Evolutionary conservation across 2,329 filamentous ascomycete genomes (phyloP).

Genomic region (Colletotrichum sp.): DNA sequence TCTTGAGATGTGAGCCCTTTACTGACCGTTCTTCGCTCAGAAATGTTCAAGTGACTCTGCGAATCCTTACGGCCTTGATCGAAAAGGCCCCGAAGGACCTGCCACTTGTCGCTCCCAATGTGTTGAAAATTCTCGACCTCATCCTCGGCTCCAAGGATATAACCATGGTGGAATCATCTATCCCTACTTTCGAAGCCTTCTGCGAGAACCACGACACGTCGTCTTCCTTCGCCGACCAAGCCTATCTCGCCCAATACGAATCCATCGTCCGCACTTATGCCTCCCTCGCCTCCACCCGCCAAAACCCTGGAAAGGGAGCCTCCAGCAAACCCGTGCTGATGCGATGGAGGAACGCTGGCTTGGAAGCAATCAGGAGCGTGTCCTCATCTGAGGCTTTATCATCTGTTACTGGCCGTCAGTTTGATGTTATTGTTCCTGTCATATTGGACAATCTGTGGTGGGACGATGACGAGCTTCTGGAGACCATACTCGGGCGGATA

Average conservation of each 20-base stretch:
- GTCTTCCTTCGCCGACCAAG: slow-evolving; percentile 83
- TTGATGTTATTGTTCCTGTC: slow-evolving; percentile 80
- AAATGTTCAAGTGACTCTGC: slow-evolving; percentile 92
- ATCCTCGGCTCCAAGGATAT: slow-evolving; percentile 88
- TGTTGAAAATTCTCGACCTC: slow-evolving; percentile 83
- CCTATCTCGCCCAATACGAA: slow-evolving; percentile 83
- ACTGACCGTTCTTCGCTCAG: slow-evolving; percentile 44
- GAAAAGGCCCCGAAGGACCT: slow-evolving; percentile 92
- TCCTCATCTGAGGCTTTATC: slow-evolving; percentile 81
- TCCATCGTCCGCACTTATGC: slow-evolving; percentile 82
- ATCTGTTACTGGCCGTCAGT: slow-evolving; percentile 76
- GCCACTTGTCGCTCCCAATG: slow-evolving; percentile 83
- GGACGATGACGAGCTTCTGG: slow-evolving; percentile 72
- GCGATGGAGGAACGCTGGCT: slow-evolving; percentile 76
- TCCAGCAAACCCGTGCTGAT: slow-evolving; percentile 76
- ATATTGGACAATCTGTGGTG: slow-evolving; percentile 88
- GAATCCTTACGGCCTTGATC: slow-evolving; percentile 89
- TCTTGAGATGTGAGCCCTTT: not conserved
- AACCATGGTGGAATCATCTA: slow-evolving; percentile 89
- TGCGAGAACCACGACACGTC: slow-evolving; percentile 89
- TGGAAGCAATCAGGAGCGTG: slow-evolving; percentile 81
- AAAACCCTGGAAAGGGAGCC: slow-evolving; percentile 54
- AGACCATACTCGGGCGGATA: slow-evolving; percentile 70
- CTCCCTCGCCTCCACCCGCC: slow-evolving; percentile 73
- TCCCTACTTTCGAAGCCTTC: slow-evolving; percentile 85